Conservation (phyloP, 441 rosid genomes). For the Geranium incanum region DNA sequence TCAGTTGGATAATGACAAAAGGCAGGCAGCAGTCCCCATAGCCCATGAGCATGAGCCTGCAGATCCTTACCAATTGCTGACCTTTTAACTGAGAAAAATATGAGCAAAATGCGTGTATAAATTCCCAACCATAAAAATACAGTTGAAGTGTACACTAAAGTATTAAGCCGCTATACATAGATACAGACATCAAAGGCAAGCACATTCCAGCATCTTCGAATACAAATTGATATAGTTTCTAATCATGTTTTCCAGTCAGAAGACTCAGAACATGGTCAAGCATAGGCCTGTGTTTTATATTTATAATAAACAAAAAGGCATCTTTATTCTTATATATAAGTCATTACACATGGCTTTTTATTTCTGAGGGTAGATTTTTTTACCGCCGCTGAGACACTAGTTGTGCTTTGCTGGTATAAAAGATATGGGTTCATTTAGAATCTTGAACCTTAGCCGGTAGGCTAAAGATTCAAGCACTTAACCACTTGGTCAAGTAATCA, state of each 20-base stretch:
- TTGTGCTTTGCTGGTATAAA: too few relatives aligned
- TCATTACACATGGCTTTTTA: not conserved
- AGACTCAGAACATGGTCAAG: conserved; percentile 1
- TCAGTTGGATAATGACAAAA: conserved; percentile 76
- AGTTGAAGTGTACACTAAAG: not conserved
- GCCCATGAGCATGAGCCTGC: conserved; percentile 56
- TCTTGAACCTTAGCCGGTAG: too few relatives aligned
- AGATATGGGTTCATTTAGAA: too few relatives aligned
- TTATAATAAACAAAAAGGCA: not conserved
- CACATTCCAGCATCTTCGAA: not conserved
- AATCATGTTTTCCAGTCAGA: not conserved
- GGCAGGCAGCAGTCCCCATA: conserved; percentile 70
- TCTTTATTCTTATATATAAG: conserved; percentile 1
- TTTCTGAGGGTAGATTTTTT: too few relatives aligned
- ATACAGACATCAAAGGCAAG: not conserved
- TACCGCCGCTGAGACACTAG: too few relatives aligned
- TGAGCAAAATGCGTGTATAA: conserved; percentile 15
- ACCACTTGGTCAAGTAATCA: too few relatives aligned
- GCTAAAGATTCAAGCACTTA: too few relatives aligned
- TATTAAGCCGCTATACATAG: not conserved
- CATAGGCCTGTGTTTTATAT: not conserved
- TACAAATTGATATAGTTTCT: not conserved
- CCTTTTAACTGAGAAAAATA: conserved; percentile 47
- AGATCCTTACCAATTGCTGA: conserved; percentile 51
- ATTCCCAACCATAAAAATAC: conserved; percentile 13